Percentiles rank a stretch among this genome's conserved stretches.
Conservation (phyloP, 352 stramenopile genomes). For the Pythium brachiatum region DNA sequence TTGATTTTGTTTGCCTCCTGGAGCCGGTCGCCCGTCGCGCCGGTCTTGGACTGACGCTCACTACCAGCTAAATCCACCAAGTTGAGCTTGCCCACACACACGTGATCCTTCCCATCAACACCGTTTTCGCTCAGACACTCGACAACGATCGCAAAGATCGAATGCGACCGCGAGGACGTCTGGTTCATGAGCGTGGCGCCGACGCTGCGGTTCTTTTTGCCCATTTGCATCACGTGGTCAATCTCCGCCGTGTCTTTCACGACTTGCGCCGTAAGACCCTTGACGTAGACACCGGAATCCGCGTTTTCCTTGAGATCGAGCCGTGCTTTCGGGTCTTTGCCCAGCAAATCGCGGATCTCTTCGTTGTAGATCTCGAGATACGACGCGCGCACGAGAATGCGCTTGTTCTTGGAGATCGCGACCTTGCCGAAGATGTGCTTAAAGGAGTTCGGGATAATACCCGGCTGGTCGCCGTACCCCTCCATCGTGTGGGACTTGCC, state of each 20-base stretch:
- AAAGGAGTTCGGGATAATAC: conserved; percentile 90
- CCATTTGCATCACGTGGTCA: conserved; percentile 90
- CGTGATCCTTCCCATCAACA: conserved; percentile 86
- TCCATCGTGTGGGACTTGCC: conserved; percentile 90
- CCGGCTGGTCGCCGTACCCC: conserved; percentile 72
- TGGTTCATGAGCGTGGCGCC: conserved; percentile 98
- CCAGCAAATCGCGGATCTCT: conserved; percentile 95
- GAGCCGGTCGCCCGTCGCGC: conserved; percentile 61
- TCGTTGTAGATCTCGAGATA: conserved; percentile 99
- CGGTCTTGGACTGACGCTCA: conserved; percentile 74
- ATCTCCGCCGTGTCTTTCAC: conserved; percentile 91
- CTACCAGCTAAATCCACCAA: conserved; percentile 84
- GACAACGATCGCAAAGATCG: conserved; percentile 96
- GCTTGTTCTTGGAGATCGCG: conserved; percentile 88
- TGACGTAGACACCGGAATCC: conserved; percentile 90
- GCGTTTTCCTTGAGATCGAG: conserved; percentile 91
- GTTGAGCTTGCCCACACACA: conserved; percentile 96
- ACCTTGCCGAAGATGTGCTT: conserved; percentile 90
- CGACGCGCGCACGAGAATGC: conserved; percentile 94
- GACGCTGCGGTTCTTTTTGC: conserved; percentile 95
- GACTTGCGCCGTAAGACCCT: conserved; percentile 76
- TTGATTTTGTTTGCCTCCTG: conserved; percentile 86
- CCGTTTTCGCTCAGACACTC: conserved; percentile 83
- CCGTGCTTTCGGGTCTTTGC: conserved; percentile 70
- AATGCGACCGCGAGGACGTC: conserved; percentile 95